phyloP scores from a whole-genome alignment of 345 rosid species.

The Eucalyptus cloeziana region DNA sequence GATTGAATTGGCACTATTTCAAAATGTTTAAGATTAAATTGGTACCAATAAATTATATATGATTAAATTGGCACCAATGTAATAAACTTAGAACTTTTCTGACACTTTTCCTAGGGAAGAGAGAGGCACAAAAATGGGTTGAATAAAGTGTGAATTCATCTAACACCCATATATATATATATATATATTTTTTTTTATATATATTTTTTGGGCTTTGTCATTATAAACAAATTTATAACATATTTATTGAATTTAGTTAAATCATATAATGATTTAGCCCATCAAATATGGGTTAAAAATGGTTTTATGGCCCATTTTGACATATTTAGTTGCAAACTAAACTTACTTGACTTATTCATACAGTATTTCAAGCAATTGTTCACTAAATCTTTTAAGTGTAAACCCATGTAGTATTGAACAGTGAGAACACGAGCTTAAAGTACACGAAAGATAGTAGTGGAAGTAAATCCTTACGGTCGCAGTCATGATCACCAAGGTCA shows the following conservation, averaged over 20 bases:
- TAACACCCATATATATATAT: neutral
- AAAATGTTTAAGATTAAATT: no score
- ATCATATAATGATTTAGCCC: neutral
- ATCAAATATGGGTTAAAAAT: no score
- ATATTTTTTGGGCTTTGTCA: neutral
- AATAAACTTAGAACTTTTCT: no score
- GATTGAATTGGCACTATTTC: no score
- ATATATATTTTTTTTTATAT: no score
- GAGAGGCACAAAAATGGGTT: neutral
- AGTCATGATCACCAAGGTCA: neutral
- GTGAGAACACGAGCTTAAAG: neutral
- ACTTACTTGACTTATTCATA: neutral
- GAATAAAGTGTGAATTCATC: neutral
- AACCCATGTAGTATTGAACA: neutral
- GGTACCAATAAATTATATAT: no score
- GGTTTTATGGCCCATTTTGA: no score
- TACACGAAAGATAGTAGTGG: neutral
- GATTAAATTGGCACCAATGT: no score
- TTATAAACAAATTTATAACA: no score
- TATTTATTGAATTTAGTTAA: no score
- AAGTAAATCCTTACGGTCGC: neutral
- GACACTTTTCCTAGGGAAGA: neutral
- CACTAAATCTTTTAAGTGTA: neutral
- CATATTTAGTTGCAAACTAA: neutral
- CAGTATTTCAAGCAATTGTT: neutral